Conservation (phyloP, 1,284 basidiomycete species). For the Marasmius tenuissimus region DNA sequence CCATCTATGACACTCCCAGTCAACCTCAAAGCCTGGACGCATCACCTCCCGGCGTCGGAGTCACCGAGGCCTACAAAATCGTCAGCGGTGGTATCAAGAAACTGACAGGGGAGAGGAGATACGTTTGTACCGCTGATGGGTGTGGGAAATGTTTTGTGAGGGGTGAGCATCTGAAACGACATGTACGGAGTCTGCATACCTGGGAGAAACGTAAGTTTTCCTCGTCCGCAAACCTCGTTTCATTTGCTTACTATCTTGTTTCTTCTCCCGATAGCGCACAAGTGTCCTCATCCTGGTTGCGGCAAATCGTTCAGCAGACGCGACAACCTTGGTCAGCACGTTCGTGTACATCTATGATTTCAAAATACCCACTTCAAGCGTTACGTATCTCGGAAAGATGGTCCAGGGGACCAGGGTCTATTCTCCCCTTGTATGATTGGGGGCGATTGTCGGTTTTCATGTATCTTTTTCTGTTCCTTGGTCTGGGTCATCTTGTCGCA, state of each 20-base stretch:
- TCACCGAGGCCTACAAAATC: neutral
- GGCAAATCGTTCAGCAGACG: constrained; percentile 76
- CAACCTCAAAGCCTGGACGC: neutral
- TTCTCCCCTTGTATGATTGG: too few relatives aligned
- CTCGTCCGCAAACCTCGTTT: neutral
- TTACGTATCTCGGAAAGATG: too few relatives aligned
- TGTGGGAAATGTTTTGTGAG: constrained; percentile 79
- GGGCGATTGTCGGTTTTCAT: too few relatives aligned
- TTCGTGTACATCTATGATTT: constrained; percentile 57
- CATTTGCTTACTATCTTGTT: constrained; percentile 5
- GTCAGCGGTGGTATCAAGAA: constrained; percentile 19
- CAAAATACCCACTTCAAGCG: neutral
- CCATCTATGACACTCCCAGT: neutral
- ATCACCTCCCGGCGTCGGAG: neutral
- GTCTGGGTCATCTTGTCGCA: too few relatives aligned
- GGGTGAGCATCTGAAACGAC: constrained; percentile 76
- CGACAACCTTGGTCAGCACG: constrained; percentile 80
- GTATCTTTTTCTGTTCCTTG: too few relatives aligned
- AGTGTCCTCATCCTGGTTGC: constrained; percentile 69
- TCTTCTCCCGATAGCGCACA: constrained; percentile 50
- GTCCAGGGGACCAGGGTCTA: too few relatives aligned
- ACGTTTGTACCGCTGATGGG: constrained; percentile 66
- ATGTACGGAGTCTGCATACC: constrained; percentile 75
- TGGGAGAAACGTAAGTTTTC: constrained; percentile 67
- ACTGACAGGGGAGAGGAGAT: constrained; percentile 50